Evolutionary conservation across 1,284 basidiomycete genomes (phyloP).

Genomic region (Lignosus rhinocerotis): DNA sequence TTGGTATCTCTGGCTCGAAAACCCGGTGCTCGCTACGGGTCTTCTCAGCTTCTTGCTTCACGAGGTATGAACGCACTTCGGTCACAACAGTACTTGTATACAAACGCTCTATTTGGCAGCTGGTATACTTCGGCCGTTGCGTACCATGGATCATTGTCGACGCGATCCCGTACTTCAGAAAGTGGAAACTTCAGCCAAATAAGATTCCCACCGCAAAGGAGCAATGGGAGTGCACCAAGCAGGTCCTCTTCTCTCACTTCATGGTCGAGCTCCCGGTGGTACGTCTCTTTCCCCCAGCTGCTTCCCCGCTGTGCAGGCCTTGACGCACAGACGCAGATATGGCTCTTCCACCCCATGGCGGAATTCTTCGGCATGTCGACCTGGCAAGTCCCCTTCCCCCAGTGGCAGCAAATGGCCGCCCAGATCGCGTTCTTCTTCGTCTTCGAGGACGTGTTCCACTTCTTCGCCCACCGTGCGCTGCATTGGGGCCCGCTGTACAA

Average conservation of each 20-base stretch:
- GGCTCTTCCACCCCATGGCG: conserved; percentile 95
- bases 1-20: conserved; percentile 87
- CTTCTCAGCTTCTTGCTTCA: conserved; percentile 93
- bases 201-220: conserved; percentile 82
- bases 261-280: conserved; percentile 92
- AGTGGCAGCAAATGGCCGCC: conserved; percentile 65
- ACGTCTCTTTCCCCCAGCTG: conserved; percentile 26
- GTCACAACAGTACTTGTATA: background rate
- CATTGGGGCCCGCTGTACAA: conserved; percentile 94
- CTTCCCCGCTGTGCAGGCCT: no score
- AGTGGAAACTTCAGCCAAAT: conserved; percentile 92
- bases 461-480: conserved; percentile 85
- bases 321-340: conserved; percentile 62
- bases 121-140: conserved; percentile 96
- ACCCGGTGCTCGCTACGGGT: conserved; percentile 93
- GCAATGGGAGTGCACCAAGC: conserved; percentile 97
- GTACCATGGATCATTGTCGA: conserved; percentile 98
- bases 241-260: conserved; percentile 94
- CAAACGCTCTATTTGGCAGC: conserved; percentile 42
- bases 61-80: conserved; percentile 61
- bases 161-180: conserved; percentile 88
- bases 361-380: conserved; percentile 90
- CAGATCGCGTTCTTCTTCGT: conserved; percentile 93
- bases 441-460: conserved; percentile 96
- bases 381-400: conserved; percentile 91